Evolutionary conservation across 768 basidiomycete species (phyloP).

Genomic region (Austroboletus eburneus): DNA sequence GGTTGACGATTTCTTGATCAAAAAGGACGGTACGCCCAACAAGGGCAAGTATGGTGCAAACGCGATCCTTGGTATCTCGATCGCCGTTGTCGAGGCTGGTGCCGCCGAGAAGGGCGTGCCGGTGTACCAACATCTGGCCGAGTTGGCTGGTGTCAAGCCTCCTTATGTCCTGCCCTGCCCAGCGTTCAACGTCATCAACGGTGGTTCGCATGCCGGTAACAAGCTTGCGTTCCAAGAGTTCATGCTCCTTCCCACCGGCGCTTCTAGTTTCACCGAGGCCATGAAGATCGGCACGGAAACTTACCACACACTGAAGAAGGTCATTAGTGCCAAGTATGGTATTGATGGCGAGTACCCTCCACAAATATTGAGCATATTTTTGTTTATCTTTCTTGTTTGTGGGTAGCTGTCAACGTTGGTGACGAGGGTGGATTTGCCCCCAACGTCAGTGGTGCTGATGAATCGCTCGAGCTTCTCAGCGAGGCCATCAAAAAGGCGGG

Average conservation of each 20-base stretch:
- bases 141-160: slow-evolving; percentile 91
- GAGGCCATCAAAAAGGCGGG: slow-evolving; percentile 98
- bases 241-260: slow-evolving; percentile 97
- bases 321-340: slow-evolving; percentile 98
- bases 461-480: slow-evolving; percentile 90
- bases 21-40: slow-evolving; percentile 95
- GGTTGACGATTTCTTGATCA: slow-evolving; percentile 96
- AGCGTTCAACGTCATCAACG: slow-evolving; percentile 99
- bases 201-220: slow-evolving; percentile 99
- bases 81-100: slow-evolving; percentile 89
- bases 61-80: slow-evolving; percentile 97
- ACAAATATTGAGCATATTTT: too few relatives aligned
- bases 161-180: slow-evolving; percentile 92
- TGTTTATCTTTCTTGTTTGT: slow-evolving; percentile 6
- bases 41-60: slow-evolving; percentile 99
- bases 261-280: slow-evolving; percentile 87
- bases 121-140: slow-evolving; percentile 94
- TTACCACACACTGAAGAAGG: slow-evolving; percentile 97
- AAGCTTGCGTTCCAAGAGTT: slow-evolving; percentile 99
- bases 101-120: slow-evolving; percentile 95
- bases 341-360: slow-evolving; percentile 73
- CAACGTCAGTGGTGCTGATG: slow-evolving; percentile 95
- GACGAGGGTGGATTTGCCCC: slow-evolving; percentile 99
- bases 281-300: slow-evolving; percentile 99
- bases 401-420: slow-evolving; percentile 92